Evolutionary conservation across 495 filamentous ascomycete genomes (phyloP), one percentile per base, ranked within the genome.

Genomic region (Tuber calosporum): DNA sequence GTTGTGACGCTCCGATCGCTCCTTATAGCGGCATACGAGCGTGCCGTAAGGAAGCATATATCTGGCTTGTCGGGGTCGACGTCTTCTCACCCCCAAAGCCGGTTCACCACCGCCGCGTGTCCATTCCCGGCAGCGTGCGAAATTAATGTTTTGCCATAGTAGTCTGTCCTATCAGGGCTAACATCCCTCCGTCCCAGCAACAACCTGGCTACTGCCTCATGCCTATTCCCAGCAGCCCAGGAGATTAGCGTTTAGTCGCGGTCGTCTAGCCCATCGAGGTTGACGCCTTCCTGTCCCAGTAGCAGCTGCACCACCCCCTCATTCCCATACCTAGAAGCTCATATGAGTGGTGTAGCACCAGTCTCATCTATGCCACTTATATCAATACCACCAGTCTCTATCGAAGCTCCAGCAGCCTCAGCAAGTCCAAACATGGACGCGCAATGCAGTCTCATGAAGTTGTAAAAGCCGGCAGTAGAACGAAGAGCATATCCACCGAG

Each of bases 1-100:
- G n/a, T n/a, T n/a, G n/a, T n/a, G n/a, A n/a, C n/a, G n/a, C n/a
- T n/a, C n/a, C n/a, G n/a, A n/a, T n/a, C n/a, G n/a, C n/a, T n/a
- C n/a, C n/a, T n/a, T n/a, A 7, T 8, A 22, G 53, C 53, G 0
- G n/a, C 26, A 0, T 9, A 30, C 2, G 13, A 58, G n/a, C 13
- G 3, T 4, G 53, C n/a, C 2, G n/a, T 15, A 4, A 1, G 26
- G 53, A n/a, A 2, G 9, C 0, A 4, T 3, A 0, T 30, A 2
- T 58, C 53, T 4, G 3, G 11, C 9, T 4, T 2, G 5, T 58
- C 9, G n/a, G 26, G 53, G 11, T 30, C 15, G n/a, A 58, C 53
- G 8, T 15, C 53, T 53, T 15, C 11, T 26, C 9, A 2, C 11
- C 2, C 1, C 9, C 4, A 1, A 3, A 58, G 8, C 9, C 30